Percentiles rank a stretch among this genome's conserved stretches.
These are phyloP conservation scores for Ambrosia artemisiifolia DNA, from an alignment of 129 eudicot species.

Conservation along the genomic window DNA sequence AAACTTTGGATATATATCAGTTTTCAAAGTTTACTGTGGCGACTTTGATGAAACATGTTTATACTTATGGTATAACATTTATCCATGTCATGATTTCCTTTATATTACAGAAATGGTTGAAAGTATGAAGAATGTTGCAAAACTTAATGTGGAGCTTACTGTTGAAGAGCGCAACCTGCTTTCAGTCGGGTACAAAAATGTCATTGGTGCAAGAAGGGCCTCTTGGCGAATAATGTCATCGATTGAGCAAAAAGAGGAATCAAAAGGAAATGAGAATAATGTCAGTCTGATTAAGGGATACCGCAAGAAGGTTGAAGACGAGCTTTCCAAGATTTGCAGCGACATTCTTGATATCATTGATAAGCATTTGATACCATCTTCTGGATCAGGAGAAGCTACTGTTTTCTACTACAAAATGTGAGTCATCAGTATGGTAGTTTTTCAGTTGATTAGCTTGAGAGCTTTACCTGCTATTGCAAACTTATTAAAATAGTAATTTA, in stretches of 20 bases:
- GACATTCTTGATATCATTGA: constrained; percentile 87
- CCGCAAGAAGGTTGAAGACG: constrained; percentile 92
- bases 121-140: constrained; percentile 87
- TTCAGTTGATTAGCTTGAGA: neutral
- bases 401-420: constrained; percentile 92
- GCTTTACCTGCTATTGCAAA: neutral
- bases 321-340: constrained; percentile 78
- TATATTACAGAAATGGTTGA: constrained; percentile 88
- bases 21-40: neutral
- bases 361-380: constrained; percentile 72
- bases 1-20: neutral
- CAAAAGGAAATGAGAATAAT: constrained; percentile 80
- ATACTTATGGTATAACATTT: neutral
- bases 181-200: constrained; percentile 95
- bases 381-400: constrained; percentile 82
- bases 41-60: neutral
- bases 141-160: constrained; percentile 79
- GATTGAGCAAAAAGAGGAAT: constrained; percentile 91
- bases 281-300: constrained; percentile 84
- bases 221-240: constrained; percentile 99
- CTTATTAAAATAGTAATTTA: neutral
- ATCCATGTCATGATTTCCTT: constrained; percentile 9
- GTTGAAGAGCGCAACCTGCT: constrained; percentile 96
- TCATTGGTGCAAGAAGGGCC: constrained; percentile 88
- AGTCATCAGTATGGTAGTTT: constrained; percentile 28